A percentile compares a stretch with the other conserved stretches of the same genome.
These are phyloP conservation scores for Luffa acutangula DNA, from an alignment of 306 rosid species.

Conservation along the genomic window DNA sequence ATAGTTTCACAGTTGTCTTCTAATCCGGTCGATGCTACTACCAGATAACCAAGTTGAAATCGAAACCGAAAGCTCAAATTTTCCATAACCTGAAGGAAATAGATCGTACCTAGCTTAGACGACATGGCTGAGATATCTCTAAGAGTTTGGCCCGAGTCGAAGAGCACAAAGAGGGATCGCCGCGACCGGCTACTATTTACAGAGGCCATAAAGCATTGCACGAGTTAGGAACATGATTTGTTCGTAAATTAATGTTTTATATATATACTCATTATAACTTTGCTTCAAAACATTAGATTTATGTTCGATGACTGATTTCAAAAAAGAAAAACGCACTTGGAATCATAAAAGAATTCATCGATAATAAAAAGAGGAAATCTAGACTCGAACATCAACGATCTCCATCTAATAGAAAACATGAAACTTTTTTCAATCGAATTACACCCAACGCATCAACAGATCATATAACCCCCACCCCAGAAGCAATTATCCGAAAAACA, in stretches of 20 bases:
- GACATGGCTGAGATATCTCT: background rate
- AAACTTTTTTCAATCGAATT: background rate
- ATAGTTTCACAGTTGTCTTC: background rate
- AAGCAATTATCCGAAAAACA: background rate
- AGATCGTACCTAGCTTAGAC: slow-evolving; percentile 48
- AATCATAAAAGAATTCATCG: background rate
- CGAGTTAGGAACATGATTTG: background rate
- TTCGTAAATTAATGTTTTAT: background rate
- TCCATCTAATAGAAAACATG: background rate
- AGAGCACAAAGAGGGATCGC: slow-evolving; percentile 10
- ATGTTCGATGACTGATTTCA: background rate
- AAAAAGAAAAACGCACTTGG: background rate
- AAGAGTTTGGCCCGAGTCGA: slow-evolving; percentile 28
- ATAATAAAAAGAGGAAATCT: background rate
- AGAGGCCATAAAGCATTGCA: background rate
- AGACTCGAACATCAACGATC: background rate
- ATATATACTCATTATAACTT: background rate
- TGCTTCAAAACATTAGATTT: background rate
- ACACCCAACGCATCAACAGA: background rate
- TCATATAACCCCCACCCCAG: background rate
- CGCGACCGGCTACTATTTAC: background rate
- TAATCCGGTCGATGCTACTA: background rate
- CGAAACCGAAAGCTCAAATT: background rate
- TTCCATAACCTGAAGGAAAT: background rate
- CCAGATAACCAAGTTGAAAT: background rate